phyloP scores from a whole-genome alignment of 768 basidiomycete genomes.

The Cytidiella melzeri region DNA sequence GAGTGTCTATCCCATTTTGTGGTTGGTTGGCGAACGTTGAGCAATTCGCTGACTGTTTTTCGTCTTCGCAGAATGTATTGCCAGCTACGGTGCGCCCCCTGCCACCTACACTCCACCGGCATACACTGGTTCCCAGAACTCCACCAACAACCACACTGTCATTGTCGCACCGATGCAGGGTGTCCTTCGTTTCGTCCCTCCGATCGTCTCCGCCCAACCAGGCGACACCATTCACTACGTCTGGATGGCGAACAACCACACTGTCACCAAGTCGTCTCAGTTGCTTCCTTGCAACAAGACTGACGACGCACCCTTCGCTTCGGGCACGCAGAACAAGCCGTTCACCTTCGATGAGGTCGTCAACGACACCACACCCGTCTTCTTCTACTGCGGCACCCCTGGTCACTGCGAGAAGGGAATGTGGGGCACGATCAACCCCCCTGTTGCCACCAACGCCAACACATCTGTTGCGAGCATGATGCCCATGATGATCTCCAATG shows the following conservation, averaged over 20 bases:
- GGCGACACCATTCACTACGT: slow-evolving; percentile 74
- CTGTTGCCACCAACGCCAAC: slow-evolving; percentile 38
- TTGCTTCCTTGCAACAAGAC: slow-evolving; percentile 73
- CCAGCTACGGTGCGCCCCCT: slow-evolving; percentile 43
- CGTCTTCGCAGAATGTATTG: slow-evolving; percentile 50
- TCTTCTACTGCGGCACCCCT: slow-evolving; percentile 69
- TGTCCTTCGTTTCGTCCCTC: slow-evolving; percentile 70
- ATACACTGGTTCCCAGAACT: slow-evolving; percentile 12
- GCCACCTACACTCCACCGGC: slow-evolving; percentile 24
- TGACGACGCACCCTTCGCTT: slow-evolving; percentile 48
- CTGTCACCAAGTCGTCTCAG: slow-evolving; percentile 72
- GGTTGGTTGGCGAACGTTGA: too few species aligned
- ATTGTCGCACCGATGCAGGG: slow-evolving; percentile 75
- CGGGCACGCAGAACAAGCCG: slow-evolving; percentile 56
- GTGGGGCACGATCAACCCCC: slow-evolving; percentile 77
- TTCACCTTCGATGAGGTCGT: slow-evolving; percentile 68
- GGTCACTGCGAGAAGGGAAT: slow-evolving; percentile 77
- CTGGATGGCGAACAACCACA: slow-evolving; percentile 78
- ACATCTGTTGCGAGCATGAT: slow-evolving; percentile 51
- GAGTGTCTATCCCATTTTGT: slow-evolving; percentile 27
- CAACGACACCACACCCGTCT: slow-evolving; percentile 67
- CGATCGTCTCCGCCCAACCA: slow-evolving; percentile 66
- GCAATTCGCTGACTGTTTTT: slow-evolving; percentile 1
- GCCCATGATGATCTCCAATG: slow-evolving; percentile 29
- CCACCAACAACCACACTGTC: slow-evolving; percentile 64